Evolutionary conservation across 805 yeast genomes (phyloP).

Genomic region (Diddensiella caesifluorescens): DNA sequence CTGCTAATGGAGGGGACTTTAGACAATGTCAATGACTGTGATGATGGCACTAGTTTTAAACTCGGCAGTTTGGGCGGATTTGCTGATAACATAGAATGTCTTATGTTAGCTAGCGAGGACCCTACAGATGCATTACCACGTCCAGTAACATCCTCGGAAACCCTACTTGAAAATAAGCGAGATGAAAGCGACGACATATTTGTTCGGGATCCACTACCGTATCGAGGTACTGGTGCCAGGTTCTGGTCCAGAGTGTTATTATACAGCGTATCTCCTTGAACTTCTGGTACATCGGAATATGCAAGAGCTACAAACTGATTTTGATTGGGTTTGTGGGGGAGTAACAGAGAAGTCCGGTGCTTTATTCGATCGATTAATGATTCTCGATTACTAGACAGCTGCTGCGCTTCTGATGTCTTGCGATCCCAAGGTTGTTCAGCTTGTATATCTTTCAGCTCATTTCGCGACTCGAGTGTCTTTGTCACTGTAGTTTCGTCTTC

Average conservation of each 20-base stretch:
- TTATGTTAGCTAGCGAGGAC: neutral
- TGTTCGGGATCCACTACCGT: neutral
- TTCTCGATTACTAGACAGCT: no score
- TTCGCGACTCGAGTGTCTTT: no score
- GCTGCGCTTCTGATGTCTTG: no score
- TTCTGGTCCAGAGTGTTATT: neutral
- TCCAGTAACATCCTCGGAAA: no score
- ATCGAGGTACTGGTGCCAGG: no score
- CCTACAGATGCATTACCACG: no score
- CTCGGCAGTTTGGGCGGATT: slow-evolving; percentile 14
- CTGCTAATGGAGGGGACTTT: slow-evolving; percentile 6
- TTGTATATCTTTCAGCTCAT: no score
- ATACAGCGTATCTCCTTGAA: neutral
- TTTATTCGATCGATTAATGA: neutral
- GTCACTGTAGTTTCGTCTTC: no score
- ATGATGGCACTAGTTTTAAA: slow-evolving; percentile 5
- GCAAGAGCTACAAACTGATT: neutral
- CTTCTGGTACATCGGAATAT: neutral
- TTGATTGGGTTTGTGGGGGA: neutral
- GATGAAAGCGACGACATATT: neutral
- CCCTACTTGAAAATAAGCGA: no score
- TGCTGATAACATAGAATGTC: neutral
- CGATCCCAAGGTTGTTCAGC: no score
- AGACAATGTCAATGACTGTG: slow-evolving; percentile 9
- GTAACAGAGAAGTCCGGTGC: neutral